Base-by-base conservation (phyloP, 2,329 filamentous ascomycete species). In the Pseudogymnoascus sp. region DNA sequence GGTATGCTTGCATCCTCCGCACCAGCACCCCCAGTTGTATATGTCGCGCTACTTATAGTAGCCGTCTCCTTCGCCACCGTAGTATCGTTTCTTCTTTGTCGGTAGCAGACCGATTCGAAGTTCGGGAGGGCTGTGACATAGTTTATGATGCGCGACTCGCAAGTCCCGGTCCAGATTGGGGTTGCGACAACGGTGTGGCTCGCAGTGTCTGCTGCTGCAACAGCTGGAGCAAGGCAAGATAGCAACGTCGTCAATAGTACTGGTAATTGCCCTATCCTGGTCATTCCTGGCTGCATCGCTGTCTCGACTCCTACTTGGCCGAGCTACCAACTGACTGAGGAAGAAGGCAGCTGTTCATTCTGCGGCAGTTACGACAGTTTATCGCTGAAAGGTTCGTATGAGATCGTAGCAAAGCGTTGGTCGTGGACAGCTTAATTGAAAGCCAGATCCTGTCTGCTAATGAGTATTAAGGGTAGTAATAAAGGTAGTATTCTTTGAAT, bases 91-190 rank as follows among this genome's bases (percentile, higher is more conserved):
- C 49, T 55, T 8, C 49, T 55, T 21, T 55, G 49, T 14, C 67
- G 12, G 71, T 65, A 62, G 71, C 74, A 16, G 79, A 74, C 79
- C 86, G 87, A 41, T 81, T 80, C n/a, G 84, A 86, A 59, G 83
- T 84, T 21, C 91, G 78, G 71, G 90, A 93, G 77, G 89, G 88
- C 72, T 91, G 89, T 93, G 65, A 93, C 90, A 75, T 93, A 91
- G 75, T 93, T 93, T 71, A 91, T 86, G 1, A 88, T 91, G 67
- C 84, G 83, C 61, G 77, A 80, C 68, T 83, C 81, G 75, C 83
- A 86, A 38, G 74, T 70, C 60, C 69, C 65, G 40, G 60, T 38
- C 45, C 28, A 38, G 40, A 45, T 40, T 16, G 40, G 59, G 11
- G 40, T 45, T 4, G 59, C 21, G 12, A 23, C 59, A 38, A 3